These are phyloP conservation scores for Scortechinia acanthostroma DNA, from an alignment of 2,329 filamentous ascomycete species.

Conservation along the genomic window DNA sequence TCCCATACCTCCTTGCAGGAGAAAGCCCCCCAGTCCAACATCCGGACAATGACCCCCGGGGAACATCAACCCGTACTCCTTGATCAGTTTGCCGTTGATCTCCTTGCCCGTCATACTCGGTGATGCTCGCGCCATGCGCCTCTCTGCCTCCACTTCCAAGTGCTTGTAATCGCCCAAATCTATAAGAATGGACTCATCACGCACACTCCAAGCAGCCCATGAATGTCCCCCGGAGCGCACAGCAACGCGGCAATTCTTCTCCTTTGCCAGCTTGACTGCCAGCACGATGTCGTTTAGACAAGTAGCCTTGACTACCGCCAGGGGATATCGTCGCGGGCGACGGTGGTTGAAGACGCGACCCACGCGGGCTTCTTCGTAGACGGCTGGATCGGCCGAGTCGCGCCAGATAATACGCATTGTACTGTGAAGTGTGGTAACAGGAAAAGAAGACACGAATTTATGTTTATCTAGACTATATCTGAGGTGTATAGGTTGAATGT, in stretches of 20 bases:
- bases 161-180: background rate
- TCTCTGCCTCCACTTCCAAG: background rate
- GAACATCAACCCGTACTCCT: conserved; percentile 34
- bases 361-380: background rate
- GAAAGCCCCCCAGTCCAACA: conserved; percentile 45
- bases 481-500: no score
- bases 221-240: background rate
- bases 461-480: no score
- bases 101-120: conserved; percentile 5
- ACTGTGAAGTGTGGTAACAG: no score
- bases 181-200: background rate
- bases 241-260: background rate
- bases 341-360: background rate
- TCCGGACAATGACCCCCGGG: conserved; percentile 46
- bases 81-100: conserved; percentile 10
- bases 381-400: background rate
- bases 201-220: background rate
- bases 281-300: background rate
- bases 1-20: conserved; percentile 48
- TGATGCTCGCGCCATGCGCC: background rate
- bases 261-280: background rate
- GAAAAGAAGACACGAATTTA: no score
- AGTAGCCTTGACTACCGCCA: background rate
- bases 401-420: background rate
- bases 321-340: background rate